Percentiles rank a stretch among this genome's conserved stretches.
Evolutionary conservation across 2,329 filamentous ascomycete species (phyloP).

Genomic region (Biscogniauxia marginata): DNA sequence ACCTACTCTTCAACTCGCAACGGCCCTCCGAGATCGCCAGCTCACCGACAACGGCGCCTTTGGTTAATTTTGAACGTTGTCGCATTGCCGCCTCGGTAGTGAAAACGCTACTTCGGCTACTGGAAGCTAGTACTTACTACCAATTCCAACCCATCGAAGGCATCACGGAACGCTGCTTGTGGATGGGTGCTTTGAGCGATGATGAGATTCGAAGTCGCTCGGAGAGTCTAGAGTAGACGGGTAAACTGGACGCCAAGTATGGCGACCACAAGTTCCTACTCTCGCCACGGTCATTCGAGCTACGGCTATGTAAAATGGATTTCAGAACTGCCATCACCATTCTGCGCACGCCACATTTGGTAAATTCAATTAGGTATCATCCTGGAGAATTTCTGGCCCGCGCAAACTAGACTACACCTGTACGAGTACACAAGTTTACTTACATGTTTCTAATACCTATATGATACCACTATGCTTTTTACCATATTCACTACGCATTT

Average conservation of each 20-base stretch:
- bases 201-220: conserved; percentile 66
- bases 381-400: background rate
- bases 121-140: conserved; percentile 77
- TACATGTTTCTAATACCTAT: background rate
- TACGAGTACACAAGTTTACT: background rate
- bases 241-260: too few species aligned
- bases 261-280: background rate
- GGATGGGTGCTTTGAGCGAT: conserved; percentile 75
- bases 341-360: background rate
- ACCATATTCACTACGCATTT: background rate
- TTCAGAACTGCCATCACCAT: background rate
- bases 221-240: conserved; percentile 44
- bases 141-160: conserved; percentile 72
- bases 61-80: conserved; percentile 83
- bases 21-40: conserved; percentile 72
- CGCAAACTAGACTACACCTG: background rate
- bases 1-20: conserved; percentile 78
- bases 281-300: conserved; percentile 4
- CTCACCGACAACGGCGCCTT: conserved; percentile 62
- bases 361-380: background rate
- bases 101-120: conserved; percentile 74
- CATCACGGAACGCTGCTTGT: conserved; percentile 77
- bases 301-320: background rate
- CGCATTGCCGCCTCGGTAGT: conserved; percentile 73
- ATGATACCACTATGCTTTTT: background rate